phyloP scores from a whole-genome alignment of 352 stramenopile species.

The Phytophthora agathidicida region DNA sequence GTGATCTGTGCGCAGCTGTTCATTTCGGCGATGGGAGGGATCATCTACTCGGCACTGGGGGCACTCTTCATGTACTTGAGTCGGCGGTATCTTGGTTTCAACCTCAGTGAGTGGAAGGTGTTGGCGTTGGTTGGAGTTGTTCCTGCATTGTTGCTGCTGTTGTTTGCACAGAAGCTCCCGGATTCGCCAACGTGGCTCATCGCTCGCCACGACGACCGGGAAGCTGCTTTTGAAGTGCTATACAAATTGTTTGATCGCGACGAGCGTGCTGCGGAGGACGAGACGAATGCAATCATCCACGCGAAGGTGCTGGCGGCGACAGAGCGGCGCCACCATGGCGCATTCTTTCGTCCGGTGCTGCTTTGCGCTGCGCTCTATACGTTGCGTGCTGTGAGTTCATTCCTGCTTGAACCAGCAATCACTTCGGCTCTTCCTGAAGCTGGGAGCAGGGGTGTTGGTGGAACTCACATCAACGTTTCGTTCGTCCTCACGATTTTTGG shows the following conservation, averaged over 20 bases:
- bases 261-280: constrained; percentile 60
- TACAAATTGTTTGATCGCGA: constrained; percentile 56
- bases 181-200: constrained; percentile 87
- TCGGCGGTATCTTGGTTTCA: constrained; percentile 74
- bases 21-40: constrained; percentile 40
- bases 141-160: constrained; percentile 56
- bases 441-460: constrained; percentile 28
- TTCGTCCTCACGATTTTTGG: constrained; percentile 74
- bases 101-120: constrained; percentile 84
- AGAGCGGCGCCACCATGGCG: constrained; percentile 57
- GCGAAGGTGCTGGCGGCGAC: constrained; percentile 64
- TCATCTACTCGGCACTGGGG: constrained; percentile 62
- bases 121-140: constrained; percentile 58
- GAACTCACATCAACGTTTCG: constrained; percentile 22
- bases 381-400: constrained; percentile 51
- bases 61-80: constrained; percentile 69
- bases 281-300: constrained; percentile 81
- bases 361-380: constrained; percentile 59
- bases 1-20: constrained; percentile 54
- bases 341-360: constrained; percentile 73
- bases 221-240: constrained; percentile 68
- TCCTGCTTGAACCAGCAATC: constrained; percentile 62
- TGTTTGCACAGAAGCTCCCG: constrained; percentile 70
- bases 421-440: constrained; percentile 40
- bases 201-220: constrained; percentile 68